These are phyloP conservation scores for Drechslerella coelobrocha DNA, from an alignment of 2,329 filamentous ascomycete species.

Conservation along the genomic window DNA sequence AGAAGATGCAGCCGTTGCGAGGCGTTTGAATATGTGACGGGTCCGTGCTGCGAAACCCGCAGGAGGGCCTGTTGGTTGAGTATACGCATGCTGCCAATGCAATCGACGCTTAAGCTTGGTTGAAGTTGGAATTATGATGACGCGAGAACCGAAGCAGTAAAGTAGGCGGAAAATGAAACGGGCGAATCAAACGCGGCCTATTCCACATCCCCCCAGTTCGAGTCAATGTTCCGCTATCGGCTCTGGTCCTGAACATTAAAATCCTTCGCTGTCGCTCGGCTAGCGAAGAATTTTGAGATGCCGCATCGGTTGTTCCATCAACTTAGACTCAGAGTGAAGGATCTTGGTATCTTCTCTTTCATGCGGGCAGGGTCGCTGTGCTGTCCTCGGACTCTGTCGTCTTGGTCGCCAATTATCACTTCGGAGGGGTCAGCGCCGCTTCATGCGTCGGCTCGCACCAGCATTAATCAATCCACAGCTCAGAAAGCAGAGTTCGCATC, in stretches of 20 bases:
- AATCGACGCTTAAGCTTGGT: not conserved
- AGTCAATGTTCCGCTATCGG: constrained; percentile 44
- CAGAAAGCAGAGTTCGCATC: no score
- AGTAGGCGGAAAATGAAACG: not conserved
- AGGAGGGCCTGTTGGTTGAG: constrained; percentile 16
- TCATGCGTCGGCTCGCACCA: not conserved
- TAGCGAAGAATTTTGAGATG: not conserved
- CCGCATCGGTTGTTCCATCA: not conserved
- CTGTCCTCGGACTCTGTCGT: constrained; percentile 6
- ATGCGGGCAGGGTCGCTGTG: no score
- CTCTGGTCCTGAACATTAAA: constrained; percentile 3
- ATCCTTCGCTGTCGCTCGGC: not conserved
- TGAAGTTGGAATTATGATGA: not conserved
- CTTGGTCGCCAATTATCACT: not conserved
- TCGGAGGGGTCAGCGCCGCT: not conserved
- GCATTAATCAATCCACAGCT: not conserved
- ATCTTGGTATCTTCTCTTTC: no score
- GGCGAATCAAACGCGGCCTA: constrained; percentile 38
- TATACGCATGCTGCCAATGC: constrained; percentile 27
- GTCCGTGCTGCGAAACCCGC: constrained; percentile 10
- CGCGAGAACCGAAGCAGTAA: not conserved
- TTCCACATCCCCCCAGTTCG: constrained; percentile 23
- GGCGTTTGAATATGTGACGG: not conserved
- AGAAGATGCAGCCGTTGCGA: not conserved
- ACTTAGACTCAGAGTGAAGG: no score